Percentiles rank a stretch among this genome's conserved stretches.
These are phyloP conservation scores for Wickerhamiella dianesei DNA, from an alignment of 805 yeast species.

Conservation along the genomic window DNA sequence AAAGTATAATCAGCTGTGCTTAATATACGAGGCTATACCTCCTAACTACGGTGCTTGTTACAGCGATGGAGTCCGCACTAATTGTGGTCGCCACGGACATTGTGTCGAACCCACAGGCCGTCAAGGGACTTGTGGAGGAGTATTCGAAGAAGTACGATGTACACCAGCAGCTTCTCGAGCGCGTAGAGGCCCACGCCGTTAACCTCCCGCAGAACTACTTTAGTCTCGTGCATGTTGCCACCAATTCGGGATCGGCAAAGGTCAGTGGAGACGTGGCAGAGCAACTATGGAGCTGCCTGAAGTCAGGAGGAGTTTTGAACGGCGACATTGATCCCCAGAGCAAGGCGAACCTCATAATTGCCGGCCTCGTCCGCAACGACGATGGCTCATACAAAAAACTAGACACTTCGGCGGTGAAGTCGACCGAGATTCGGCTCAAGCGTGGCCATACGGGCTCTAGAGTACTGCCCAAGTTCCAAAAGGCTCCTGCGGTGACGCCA, in stretches of 20 bases:
- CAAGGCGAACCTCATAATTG: constrained; percentile 27
- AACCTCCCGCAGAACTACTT: constrained; percentile 21
- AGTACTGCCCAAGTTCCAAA: constrained; percentile 20
- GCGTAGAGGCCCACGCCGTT: constrained; percentile 25
- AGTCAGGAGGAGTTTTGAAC: constrained; percentile 22
- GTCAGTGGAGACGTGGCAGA: constrained; percentile 18
- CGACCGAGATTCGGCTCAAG: constrained; percentile 1
- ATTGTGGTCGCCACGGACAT: constrained; percentile 17
- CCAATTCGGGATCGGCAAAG: constrained; percentile 12
- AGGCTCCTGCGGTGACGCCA: constrained; percentile 34
- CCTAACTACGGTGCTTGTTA: background rate
- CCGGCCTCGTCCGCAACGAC: constrained; percentile 25
- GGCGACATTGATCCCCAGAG: constrained; percentile 19
- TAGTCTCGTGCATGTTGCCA: constrained; percentile 19
- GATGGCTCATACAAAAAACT: constrained; percentile 15
- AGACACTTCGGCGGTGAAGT: constrained; percentile 3
- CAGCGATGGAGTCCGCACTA: constrained; percentile 7
- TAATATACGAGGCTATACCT: background rate
- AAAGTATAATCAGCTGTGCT: background rate
- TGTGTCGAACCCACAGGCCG: constrained; percentile 16
- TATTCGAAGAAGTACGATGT: constrained; percentile 9
- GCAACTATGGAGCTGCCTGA: constrained; percentile 20
- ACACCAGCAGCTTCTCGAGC: constrained; percentile 28
- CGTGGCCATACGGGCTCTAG: background rate
- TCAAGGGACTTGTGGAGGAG: constrained; percentile 11